These are phyloP conservation scores for Neostapfia colusana DNA, from an alignment of 176 grass and related monocot genomes.

Conservation along the genomic window DNA sequence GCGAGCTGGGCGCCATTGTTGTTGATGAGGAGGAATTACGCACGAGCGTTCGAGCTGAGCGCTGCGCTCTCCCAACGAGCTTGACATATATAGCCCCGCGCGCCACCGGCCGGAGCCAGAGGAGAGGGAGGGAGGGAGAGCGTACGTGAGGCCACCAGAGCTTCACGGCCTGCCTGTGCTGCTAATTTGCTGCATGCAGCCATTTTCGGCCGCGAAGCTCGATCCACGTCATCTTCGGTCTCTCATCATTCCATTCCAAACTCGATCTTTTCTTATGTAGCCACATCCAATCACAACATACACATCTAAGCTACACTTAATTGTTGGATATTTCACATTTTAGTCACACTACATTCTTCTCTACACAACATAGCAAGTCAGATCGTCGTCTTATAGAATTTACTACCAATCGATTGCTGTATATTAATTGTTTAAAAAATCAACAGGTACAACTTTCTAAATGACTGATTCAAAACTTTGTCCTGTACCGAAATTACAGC, in stretches of 20 bases:
- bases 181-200: background rate
- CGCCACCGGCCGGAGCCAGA: background rate
- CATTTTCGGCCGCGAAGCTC: too few relatives aligned
- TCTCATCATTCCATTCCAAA: too few relatives aligned
- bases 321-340: too few relatives aligned
- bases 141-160: background rate
- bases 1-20: background rate
- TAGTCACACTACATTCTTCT: too few relatives aligned
- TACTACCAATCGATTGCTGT: background rate
- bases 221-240: too few relatives aligned
- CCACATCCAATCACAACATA: too few relatives aligned
- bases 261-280: too few relatives aligned
- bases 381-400: too few relatives aligned
- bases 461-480: slow-evolving; percentile 15
- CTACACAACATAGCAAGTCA: too few relatives aligned
- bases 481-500: slow-evolving; percentile 24
- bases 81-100: background rate
- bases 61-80: background rate
- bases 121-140: background rate
- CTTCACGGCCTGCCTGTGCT: background rate
- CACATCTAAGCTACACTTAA: too few relatives aligned
- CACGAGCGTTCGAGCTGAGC: too few relatives aligned
- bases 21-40: too few relatives aligned
- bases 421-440: background rate
- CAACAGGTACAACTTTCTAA: background rate